Conservation (phyloP, 1,284 basidiomycete species). For the Tilletiopsis washingtonensis region DNA sequence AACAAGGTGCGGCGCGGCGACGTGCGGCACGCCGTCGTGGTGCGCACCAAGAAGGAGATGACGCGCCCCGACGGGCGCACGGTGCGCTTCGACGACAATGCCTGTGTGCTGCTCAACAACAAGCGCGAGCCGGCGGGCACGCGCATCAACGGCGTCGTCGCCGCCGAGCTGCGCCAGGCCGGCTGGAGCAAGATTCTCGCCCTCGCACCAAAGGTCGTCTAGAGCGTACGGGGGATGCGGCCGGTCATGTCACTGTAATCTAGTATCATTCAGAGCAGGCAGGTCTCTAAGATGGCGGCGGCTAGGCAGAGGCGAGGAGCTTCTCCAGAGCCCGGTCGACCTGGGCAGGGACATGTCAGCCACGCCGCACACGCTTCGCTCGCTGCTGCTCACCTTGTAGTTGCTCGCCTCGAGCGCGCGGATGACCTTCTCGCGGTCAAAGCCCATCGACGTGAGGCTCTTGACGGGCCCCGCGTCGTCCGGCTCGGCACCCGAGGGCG, state of each 20-base stretch:
- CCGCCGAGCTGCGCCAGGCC: constrained; percentile 76
- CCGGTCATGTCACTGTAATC: too few species aligned
- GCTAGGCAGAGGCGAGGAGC: too few species aligned
- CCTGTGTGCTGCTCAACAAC: constrained; percentile 88
- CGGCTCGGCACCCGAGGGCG: constrained; percentile 26
- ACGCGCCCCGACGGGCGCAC: constrained; percentile 76
- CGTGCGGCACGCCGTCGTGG: constrained; percentile 86
- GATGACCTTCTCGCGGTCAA: constrained; percentile 36
- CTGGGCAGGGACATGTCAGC: too few species aligned
- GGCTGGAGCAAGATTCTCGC: constrained; percentile 93
- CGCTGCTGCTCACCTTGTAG: constrained; percentile 20
- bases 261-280: too few species aligned
- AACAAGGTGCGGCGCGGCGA: constrained; percentile 73
- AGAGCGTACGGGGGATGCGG: too few species aligned
- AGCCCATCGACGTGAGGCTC: constrained; percentile 45
- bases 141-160: constrained; percentile 86
- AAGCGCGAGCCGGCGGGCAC: constrained; percentile 95
- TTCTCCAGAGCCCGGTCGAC: too few species aligned
- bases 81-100: constrained; percentile 94
- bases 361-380: too few species aligned
- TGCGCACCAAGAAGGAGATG: constrained; percentile 76
- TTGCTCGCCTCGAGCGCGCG: constrained; percentile 40
- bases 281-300: too few species aligned
- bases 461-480: constrained; percentile 41
- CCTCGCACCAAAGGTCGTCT: constrained; percentile 76